Percentiles rank a stretch among this genome's conserved stretches.
Evolutionary conservation across 176 grass and related monocot species (phyloP).

Genomic region (Juncus effusus): DNA sequence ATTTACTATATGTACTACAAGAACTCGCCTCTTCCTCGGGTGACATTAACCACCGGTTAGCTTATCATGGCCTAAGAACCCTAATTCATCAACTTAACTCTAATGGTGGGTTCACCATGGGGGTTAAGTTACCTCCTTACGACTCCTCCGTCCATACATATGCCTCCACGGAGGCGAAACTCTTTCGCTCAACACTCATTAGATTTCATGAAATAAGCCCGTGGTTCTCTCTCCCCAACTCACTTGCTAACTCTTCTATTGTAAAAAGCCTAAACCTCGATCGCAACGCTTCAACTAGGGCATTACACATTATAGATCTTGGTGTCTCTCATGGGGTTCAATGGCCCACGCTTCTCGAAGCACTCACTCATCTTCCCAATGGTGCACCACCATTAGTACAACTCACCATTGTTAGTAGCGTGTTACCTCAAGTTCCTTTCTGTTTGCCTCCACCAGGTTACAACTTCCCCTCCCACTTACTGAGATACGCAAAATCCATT

Average conservation of each 20-base stretch:
- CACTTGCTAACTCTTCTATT: constrained; percentile 81
- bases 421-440: constrained; percentile 42
- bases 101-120: constrained; percentile 22
- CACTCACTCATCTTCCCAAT: constrained; percentile 49
- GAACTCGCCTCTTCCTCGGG: constrained; percentile 75
- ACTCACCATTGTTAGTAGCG: constrained; percentile 37
- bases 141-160: constrained; percentile 37
- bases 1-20: constrained; percentile 71
- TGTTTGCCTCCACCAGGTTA: constrained; percentile 48
- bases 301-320: constrained; percentile 76
- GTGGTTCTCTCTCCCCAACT: constrained; percentile 85
- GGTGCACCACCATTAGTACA: constrained; percentile 45
- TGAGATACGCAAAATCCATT: constrained; percentile 86
- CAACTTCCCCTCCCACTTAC: constrained; percentile 73
- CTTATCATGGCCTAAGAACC: constrained; percentile 56
- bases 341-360: constrained; percentile 96
- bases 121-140: constrained; percentile 29
- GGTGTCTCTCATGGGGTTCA: constrained; percentile 95
- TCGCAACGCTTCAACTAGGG: not conserved
- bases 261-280: constrained; percentile 32
- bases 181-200: constrained; percentile 77
- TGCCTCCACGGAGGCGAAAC: constrained; percentile 40
- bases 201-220: constrained; percentile 94
- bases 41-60: constrained; percentile 86
- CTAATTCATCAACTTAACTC: constrained; percentile 32